Base-by-base conservation (phyloP, 1,139 yeast species). In the Suhomyces panamericanus region DNA sequence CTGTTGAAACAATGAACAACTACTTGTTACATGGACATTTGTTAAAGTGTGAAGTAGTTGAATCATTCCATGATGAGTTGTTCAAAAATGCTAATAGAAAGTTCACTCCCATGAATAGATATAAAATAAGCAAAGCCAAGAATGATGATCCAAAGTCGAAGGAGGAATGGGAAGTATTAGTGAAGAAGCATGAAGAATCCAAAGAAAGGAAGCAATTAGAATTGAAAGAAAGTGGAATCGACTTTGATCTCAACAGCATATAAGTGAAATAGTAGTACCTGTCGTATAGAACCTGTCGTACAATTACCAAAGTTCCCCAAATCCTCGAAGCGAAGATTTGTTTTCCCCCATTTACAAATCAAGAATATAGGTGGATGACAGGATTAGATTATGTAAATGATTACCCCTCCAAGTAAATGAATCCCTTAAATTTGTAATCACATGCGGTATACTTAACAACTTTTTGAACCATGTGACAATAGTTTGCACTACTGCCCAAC, bases 1-100 rank as follows among this genome's bases (percentile, higher is more conserved):
- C 96, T 2, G 87, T 87, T 50, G 98, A 93, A 56, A 83, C 98
- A 42, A 93, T 93, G 99, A 85, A 93, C 69, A 93, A 93, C 67
- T 93, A 93, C 61, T 77, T 93, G 53, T 67, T 93, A 46, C 85
- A 87, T 69, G 96, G 96, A 11, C 98, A 91, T 64, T 79, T 91
- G 53, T 60, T 77, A 80, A 62, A 85, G 80, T 73, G 95, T 80
- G 58, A 78, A 74, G 60, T 71, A 73, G 52, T 75, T 77, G 67
- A 75, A 66, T 51, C 66, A 59, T 48, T 77, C 63, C 57, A 68
- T 72, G 54, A 54, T 39, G 75, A 77, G 41, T 62, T 80, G 51
- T 80, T 79, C 64, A 73, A 71, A 47, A 85, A 85, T 38, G 72
- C 85, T 20, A 77, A 72, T 59, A 66, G 60, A 41, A 78, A 73